phyloP scores from a whole-genome alignment of 2,329 filamentous ascomycete species.

The Colletotrichum tofieldiae region DNA sequence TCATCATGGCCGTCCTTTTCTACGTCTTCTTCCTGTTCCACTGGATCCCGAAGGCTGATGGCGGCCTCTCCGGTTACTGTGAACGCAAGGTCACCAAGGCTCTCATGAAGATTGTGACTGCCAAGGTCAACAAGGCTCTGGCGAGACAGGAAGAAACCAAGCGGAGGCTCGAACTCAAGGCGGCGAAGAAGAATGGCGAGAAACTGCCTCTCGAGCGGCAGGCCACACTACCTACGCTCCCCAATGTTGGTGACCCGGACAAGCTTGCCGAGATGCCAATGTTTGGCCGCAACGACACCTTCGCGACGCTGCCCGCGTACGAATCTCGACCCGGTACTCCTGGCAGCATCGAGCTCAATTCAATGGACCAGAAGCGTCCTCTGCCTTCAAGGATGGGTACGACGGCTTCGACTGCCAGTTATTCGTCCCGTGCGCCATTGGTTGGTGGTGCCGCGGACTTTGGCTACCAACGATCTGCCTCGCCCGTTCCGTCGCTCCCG shows the following conservation, averaged over 20 bases:
- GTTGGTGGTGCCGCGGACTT: slow-evolving; percentile 73
- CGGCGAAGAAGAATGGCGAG: slow-evolving; percentile 68
- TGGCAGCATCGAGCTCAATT: slow-evolving; percentile 66
- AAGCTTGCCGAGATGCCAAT: slow-evolving; percentile 72
- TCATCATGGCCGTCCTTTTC: slow-evolving; percentile 82
- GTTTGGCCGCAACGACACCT: slow-evolving; percentile 73
- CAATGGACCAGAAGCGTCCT: slow-evolving; percentile 67
- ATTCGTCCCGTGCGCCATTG: slow-evolving; percentile 76
- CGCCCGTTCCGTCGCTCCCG: slow-evolving; percentile 57
- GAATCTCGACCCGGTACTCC: slow-evolving; percentile 72
- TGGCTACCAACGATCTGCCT: slow-evolving; percentile 64
- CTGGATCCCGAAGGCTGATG: slow-evolving; percentile 88
- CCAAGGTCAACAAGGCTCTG: slow-evolving; percentile 90
- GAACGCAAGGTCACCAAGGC: slow-evolving; percentile 91
- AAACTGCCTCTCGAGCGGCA: slow-evolving; percentile 66
- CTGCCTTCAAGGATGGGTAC: slow-evolving; percentile 66
- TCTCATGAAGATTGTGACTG: slow-evolving; percentile 86
- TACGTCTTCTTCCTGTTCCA: slow-evolving; percentile 94
- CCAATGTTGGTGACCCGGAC: slow-evolving; percentile 64
- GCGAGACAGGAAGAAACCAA: slow-evolving; percentile 80
- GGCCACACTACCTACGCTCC: slow-evolving; percentile 78
- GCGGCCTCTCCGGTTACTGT: slow-evolving; percentile 87
- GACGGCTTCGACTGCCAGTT: slow-evolving; percentile 71
- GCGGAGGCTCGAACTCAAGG: slow-evolving; percentile 65
- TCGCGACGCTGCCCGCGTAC: slow-evolving; percentile 74